Percentiles rank a stretch among this genome's conserved stretches.
Evolutionary conservation across 768 basidiomycete genomes (phyloP).

Genomic region (Mycena vulgaris): DNA sequence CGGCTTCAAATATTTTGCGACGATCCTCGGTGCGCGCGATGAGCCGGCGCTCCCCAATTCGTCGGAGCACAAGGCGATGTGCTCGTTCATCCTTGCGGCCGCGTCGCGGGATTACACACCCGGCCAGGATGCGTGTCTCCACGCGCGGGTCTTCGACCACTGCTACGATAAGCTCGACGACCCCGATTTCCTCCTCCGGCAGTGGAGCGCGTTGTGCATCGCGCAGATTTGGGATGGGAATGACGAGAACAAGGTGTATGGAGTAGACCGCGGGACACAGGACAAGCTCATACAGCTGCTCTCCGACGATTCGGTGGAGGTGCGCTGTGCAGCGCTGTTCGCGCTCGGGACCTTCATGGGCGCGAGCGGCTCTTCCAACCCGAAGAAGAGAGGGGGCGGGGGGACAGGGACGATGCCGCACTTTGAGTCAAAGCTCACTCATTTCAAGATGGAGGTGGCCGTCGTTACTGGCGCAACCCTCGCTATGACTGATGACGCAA

Average conservation of each 20-base stretch:
- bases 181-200: conserved; percentile 92
- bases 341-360: conserved; percentile 96
- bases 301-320: conserved; percentile 92
- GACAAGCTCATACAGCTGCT: conserved; percentile 86
- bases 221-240: conserved; percentile 95
- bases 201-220: conserved; percentile 95
- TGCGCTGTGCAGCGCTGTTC: conserved; percentile 91
- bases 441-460: conserved; percentile 92
- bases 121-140: conserved; percentile 90
- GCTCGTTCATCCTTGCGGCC: conserved; percentile 93
- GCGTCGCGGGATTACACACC: conserved; percentile 91
- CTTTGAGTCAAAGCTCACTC: conserved; percentile 77
- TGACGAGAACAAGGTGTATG: conserved; percentile 91
- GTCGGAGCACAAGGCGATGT: conserved; percentile 98
- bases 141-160: conserved; percentile 86
- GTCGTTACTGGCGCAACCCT: conserved; percentile 92
- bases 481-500: conserved; percentile 93
- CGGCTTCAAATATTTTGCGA: conserved; percentile 90
- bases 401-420: conserved; percentile 88
- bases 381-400: conserved; percentile 80
- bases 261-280: conserved; percentile 84
- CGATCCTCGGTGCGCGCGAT: conserved; percentile 78
- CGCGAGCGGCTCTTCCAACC: conserved; percentile 83
- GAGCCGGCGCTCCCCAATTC: conserved; percentile 88
- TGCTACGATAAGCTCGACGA: conserved; percentile 90